Percentiles rank a stretch among this genome's conserved stretches.
Evolutionary conservation across 2,329 filamentous ascomycete species (phyloP).

Genomic region (Claviceps purpurea): DNA sequence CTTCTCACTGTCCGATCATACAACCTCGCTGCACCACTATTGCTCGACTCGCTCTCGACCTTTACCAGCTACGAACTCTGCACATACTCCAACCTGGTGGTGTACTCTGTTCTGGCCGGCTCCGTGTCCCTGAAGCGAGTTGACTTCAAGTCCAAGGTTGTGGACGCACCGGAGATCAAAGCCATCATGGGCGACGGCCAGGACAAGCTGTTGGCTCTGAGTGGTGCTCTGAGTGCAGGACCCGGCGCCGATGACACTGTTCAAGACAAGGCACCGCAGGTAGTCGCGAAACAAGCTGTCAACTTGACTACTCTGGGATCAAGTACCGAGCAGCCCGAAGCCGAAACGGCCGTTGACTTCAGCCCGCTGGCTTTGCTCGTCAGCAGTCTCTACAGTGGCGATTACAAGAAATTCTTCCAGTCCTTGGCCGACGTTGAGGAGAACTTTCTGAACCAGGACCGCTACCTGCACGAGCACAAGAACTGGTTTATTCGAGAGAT

Average conservation of each 20-base stretch:
- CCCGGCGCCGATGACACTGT: slow-evolving; percentile 70
- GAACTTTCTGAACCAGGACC: slow-evolving; percentile 84
- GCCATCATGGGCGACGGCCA: slow-evolving; percentile 85
- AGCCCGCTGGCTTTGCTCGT: slow-evolving; percentile 77
- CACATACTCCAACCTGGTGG: slow-evolving; percentile 86
- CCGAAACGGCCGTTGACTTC: slow-evolving; percentile 78
- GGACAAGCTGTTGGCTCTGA: slow-evolving; percentile 73
- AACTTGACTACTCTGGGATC: slow-evolving; percentile 78
- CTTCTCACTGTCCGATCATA: slow-evolving; percentile 87
- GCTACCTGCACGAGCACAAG: slow-evolving; percentile 90
- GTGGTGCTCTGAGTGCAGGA: slow-evolving; percentile 68
- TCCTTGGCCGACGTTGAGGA: slow-evolving; percentile 84
- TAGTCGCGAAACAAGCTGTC: slow-evolving; percentile 48
- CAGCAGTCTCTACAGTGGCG: slow-evolving; percentile 80
- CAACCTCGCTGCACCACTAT: slow-evolving; percentile 74
- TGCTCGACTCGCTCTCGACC: slow-evolving; percentile 93
- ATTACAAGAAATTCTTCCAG: slow-evolving; percentile 89
- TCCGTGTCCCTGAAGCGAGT: slow-evolving; percentile 91
- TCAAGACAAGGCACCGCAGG: slow-evolving; percentile 41
- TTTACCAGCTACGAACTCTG: slow-evolving; percentile 98
- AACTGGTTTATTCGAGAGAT: slow-evolving; percentile 98
- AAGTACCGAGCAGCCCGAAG: slow-evolving; percentile 58
- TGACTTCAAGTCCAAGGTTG: slow-evolving; percentile 98
- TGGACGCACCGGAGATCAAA: slow-evolving; percentile 96
- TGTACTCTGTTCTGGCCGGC: slow-evolving; percentile 90